Conservation (phyloP, 2,329 filamentous ascomycete species). For the Monosporascus cannonballus region DNA sequence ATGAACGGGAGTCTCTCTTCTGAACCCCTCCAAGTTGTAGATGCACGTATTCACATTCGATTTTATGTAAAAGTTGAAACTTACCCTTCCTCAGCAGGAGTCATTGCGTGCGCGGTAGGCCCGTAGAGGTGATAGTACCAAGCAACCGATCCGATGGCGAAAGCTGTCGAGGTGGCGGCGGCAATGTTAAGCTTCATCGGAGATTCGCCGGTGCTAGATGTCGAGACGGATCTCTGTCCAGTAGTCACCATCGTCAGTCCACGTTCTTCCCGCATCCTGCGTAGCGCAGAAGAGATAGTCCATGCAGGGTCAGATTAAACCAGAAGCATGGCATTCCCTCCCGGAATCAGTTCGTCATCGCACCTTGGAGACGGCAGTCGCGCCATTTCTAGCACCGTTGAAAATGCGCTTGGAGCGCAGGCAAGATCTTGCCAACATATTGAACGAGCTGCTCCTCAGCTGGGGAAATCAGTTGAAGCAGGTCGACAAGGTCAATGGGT, state of each 20-base stretch:
- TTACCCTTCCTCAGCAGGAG: slow-evolving; percentile 96
- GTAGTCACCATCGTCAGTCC: slow-evolving; percentile 31
- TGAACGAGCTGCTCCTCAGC: slow-evolving; percentile 44
- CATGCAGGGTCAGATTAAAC: neutral
- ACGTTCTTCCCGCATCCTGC: slow-evolving; percentile 4
- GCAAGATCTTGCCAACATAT: slow-evolving; percentile 90
- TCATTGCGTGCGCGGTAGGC: slow-evolving; percentile 79
- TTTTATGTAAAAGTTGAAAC: slow-evolving; percentile 36
- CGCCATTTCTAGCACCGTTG: slow-evolving; percentile 69
- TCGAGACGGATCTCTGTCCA: slow-evolving; percentile 59
- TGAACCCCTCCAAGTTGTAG: slow-evolving; percentile 2
- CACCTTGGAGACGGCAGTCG: slow-evolving; percentile 70
- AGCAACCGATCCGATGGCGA: slow-evolving; percentile 82
- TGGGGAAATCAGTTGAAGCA: slow-evolving; percentile 24
- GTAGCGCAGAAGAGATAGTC: neutral
- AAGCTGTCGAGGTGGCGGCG: slow-evolving; percentile 77
- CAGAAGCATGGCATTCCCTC: neutral
- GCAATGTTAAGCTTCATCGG: slow-evolving; percentile 80
- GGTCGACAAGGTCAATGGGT: slow-evolving; percentile 19
- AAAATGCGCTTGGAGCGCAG: slow-evolving; percentile 83
- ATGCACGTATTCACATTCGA: neutral
- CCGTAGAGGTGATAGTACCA: slow-evolving; percentile 99
- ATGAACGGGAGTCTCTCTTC: slow-evolving; percentile 5
- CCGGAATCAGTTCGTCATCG: slow-evolving; percentile 38
- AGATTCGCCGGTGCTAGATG: slow-evolving; percentile 67